Base-by-base conservation (phyloP, 768 basidiomycete species). In the Austroboletus eburneus region DNA sequence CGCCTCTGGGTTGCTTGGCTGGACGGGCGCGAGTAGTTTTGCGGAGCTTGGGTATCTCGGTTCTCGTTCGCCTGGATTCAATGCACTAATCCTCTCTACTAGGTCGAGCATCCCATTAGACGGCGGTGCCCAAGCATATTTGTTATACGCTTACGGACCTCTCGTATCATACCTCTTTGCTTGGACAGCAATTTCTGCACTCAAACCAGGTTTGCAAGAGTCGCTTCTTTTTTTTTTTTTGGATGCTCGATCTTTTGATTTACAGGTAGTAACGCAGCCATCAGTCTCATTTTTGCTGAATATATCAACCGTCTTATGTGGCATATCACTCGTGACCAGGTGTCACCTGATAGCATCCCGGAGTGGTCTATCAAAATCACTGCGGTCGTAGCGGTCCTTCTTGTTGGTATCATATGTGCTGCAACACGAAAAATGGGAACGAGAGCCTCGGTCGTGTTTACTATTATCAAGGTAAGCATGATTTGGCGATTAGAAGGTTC, bases 21-120 rank as follows among this genome's bases (percentile, higher is more conserved):
- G 94, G 95, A 96, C 95, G 3, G 95, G 95, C 17, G 92, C 91
- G 22, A 92, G 89, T 64, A 92, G 89, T 61, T 96, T 85, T 62
- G 91, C 91, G 9, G 92, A 96, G 65, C 73, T 96, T 48, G 95
- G 94, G 42, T 85, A 84, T 35, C 14, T 29, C 68, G 7, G 38
- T 8, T 32, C 16, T 24, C 33, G 2, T 12, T 16, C 39, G 0
- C n/a, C 2, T 7, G 27, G 35, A 3, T 21, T 39, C 3, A 5
- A 13, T 12, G 2, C 18, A 39, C 18, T 16, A 21, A 21, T n/a
- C 25, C 5, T 36, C 16, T 9, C 14, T 14, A 66, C n/a, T n/a
- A n/a, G 64, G 24, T 67, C 64, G 17, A 68, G 66, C 36, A 66
- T 66, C 55, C 64, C 64, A 17, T 52, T 66, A 25, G 74, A 76